These are phyloP conservation scores for Medicago arabica DNA, from an alignment of 306 rosid species.

Conservation along the genomic window DNA sequence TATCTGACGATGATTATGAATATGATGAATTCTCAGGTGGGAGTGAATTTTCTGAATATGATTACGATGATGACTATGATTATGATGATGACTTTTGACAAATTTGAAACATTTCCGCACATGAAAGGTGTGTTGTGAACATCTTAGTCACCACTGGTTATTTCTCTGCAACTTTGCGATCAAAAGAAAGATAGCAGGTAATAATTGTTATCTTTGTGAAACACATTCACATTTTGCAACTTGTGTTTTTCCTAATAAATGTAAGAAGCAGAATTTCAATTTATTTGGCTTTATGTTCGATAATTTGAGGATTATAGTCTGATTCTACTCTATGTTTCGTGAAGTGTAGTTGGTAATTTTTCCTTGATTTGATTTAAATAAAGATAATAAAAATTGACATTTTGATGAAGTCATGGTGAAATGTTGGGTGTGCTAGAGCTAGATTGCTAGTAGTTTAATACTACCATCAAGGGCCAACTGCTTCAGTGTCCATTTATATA, in stretches of 20 bases:
- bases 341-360: neutral
- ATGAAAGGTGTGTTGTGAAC: neutral
- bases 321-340: neutral
- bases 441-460: no score
- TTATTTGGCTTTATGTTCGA: neutral
- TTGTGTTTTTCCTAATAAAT: neutral
- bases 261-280: no score
- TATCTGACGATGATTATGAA: slow-evolving; percentile 50
- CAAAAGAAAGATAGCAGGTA: slow-evolving; percentile 32
- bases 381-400: no score
- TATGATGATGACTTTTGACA: neutral
- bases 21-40: slow-evolving; percentile 44
- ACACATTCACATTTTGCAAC: slow-evolving; percentile 4
- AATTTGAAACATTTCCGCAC: neutral
- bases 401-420: no score
- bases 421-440: no score
- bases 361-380: neutral
- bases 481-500: no score
- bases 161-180: slow-evolving; percentile 5
- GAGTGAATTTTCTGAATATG: neutral
- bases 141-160: neutral
- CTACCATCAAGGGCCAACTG: no score
- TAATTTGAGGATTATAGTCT: neutral
- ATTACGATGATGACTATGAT: neutral
- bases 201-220: slow-evolving; percentile 5